Base-by-base conservation (phyloP, 2,329 filamentous ascomycete genomes). In the Pezizomycotina sp. region DNA sequence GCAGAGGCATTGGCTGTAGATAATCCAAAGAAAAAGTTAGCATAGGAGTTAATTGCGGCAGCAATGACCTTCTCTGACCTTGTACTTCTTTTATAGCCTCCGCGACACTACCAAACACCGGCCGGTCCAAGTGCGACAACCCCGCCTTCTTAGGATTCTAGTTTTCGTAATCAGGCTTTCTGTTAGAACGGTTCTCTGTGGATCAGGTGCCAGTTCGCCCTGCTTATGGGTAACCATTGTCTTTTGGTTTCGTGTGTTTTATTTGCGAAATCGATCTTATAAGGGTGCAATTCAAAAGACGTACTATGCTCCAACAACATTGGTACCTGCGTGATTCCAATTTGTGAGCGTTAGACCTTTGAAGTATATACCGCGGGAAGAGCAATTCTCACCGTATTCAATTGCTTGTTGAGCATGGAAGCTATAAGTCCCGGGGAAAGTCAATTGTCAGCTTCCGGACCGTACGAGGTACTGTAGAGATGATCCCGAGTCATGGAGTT, bases 381-480 rank as follows among this genome's bases (percentile, higher is more conserved):
- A 43, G 48, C 48, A 28, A 36, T 26, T 50, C 52, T 58, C 80
- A 91, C 82, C 89, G 64, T 98, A 98, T 62, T 92, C 89, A 62
- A 98, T 93, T 51, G 89, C 89, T 66, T 93, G 84, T 60, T 82
- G 71, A 50, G 89, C 89, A 62, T 98, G 89, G 70, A 98, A 98
- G 53, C 86, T 95, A 52, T 34, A 31, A 41, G 36, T 34, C 34
- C 45, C 40, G 28, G 31, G 40, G 43, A 38, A n/a, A n/a, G n/a
- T n/a, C n/a, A n/a, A n/a, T 45, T 30, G 48, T 59, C 47, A 60
- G 60, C 50, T 56, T 46, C 40, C 38, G 39, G 23, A 32, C 31
- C 25, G 27, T 6, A 3, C 34, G 41, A 42, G 27, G 18, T 30
- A 9, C 20, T 22, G 8, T 18, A 24, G 8, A 24, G 12, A 24